Evolutionary conservation across 129 eudicot genomes (phyloP), one percentile per base, ranked within the genome.

Genomic region (Deinandra increscens): DNA sequence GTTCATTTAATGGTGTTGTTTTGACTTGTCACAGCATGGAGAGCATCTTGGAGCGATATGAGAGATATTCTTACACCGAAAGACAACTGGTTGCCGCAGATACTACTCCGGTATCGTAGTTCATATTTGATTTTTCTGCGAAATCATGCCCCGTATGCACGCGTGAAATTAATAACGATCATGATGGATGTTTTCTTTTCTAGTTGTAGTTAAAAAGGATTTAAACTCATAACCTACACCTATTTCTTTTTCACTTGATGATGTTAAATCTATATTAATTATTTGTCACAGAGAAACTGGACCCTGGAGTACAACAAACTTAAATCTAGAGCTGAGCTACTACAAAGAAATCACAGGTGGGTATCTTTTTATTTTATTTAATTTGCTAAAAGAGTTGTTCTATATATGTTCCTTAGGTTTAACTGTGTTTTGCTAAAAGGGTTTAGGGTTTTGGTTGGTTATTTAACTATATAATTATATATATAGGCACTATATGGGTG

Each of bases 401-500:
- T 26, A 1, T 26, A 1, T 26, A 1, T 26, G 31, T 26, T 71
- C 0, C 9, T 14, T 7, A 11, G 54, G 14, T 2, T 19, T n/a
- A 26, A 37, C 20, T 5, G 7, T 9, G 4, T 26, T n/a, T 49
- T 54, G 11, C 39, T 11, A 0, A 26, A 18, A 0, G 17, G 14
- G 37, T 14, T 48, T 48, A 68, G 9, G 39, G 19, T 11, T 46
- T 11, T 9, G 34, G 0, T 22, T 34, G 10, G 26, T 43, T 41
- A 19, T 12, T 10, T 68, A 50, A 66, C 7, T 23, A 56, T 53
- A 13, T 75, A n/a, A 26, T 3, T 26, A 3, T 26, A 1, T 26
- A 26, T 54, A 70, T 80, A 91, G 97, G 93, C 96, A 87, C 67
- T 91, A 91, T 39, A 80, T 88, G 89, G 97, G 97, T 66, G 96